A percentile compares a stretch with the other conserved stretches of the same genome.
Evolutionary conservation across 2,329 filamentous ascomycete genomes (phyloP).

Genomic region (Aspergillus fijiensis): DNA sequence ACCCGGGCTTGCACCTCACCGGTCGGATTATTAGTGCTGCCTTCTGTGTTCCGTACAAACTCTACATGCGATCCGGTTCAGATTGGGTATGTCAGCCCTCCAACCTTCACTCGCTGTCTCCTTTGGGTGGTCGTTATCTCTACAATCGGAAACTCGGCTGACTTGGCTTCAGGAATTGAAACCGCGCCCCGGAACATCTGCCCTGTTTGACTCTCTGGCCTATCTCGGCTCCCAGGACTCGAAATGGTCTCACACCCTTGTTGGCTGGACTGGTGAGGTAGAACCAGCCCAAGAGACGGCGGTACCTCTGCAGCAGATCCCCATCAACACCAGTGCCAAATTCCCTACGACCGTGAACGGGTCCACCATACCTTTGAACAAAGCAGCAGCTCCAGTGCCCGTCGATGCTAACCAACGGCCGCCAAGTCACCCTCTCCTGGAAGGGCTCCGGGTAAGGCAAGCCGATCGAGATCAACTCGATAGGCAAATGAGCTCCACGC

Average conservation of each 20-base stretch:
- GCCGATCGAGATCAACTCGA: slow-evolving; percentile 73
- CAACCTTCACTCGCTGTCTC: neutral
- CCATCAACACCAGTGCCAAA: slow-evolving; percentile 27
- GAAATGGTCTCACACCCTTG: slow-evolving; percentile 86
- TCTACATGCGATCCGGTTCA: slow-evolving; percentile 52
- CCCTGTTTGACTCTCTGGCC: slow-evolving; percentile 86
- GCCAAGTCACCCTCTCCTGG: slow-evolving; percentile 59
- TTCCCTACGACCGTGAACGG: slow-evolving; percentile 34
- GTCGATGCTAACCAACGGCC: slow-evolving; percentile 61
- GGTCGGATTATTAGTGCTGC: slow-evolving; percentile 64
- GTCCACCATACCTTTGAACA: slow-evolving; percentile 57
- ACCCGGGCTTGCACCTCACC: slow-evolving; percentile 59
- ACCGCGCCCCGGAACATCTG: slow-evolving; percentile 80
- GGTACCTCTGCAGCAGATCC: slow-evolving; percentile 31
- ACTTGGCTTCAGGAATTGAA: slow-evolving; percentile 62
- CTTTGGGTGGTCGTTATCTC: neutral
- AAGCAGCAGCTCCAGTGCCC: slow-evolving; percentile 76
- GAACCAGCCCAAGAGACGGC: slow-evolving; percentile 44
- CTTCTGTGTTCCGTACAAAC: slow-evolving; percentile 62
- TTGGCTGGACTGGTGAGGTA: slow-evolving; percentile 94
- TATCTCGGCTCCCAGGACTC: slow-evolving; percentile 81
- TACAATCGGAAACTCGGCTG: slow-evolving; percentile 6
- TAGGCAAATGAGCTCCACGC: slow-evolving; percentile 67
- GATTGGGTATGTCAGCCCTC: slow-evolving; percentile 53
- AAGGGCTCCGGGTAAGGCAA: slow-evolving; percentile 69